phyloP scores from a whole-genome alignment of 2,329 filamentous ascomycete species.

The Biscogniauxia marginata region DNA sequence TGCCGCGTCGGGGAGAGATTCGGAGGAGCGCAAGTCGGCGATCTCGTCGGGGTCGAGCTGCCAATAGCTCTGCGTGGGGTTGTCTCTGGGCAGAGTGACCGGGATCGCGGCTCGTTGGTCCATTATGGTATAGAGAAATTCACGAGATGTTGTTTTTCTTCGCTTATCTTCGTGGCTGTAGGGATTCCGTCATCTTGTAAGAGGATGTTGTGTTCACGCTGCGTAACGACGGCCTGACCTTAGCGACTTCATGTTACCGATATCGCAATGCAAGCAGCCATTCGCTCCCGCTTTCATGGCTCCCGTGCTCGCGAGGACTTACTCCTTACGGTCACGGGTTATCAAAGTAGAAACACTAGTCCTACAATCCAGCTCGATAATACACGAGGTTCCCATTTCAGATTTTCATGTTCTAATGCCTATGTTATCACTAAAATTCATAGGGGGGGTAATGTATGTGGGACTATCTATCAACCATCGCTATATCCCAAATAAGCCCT shows the following conservation, averaged over 20 bases:
- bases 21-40: slow-evolving; percentile 49
- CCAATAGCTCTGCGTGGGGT: slow-evolving; percentile 62
- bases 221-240: not conserved
- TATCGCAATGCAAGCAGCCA: not conserved
- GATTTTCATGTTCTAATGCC: no score
- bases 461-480: no score
- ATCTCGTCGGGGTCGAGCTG: slow-evolving; percentile 53
- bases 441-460: no score
- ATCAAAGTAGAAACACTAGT: not conserved
- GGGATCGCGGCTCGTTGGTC: slow-evolving; percentile 37
- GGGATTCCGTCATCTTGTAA: not conserved
- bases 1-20: slow-evolving; percentile 48
- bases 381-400: no score
- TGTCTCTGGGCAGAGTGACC: slow-evolving; percentile 47
- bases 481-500: no score
- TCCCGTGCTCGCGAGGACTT: not conserved
- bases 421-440: no score
- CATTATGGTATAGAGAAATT: slow-evolving; percentile 25
- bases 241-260: not conserved
- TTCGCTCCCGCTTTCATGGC: not conserved
- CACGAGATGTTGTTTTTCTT: not conserved
- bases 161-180: not conserved
- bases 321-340: not conserved
- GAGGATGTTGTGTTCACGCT: not conserved
- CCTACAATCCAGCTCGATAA: not conserved